Percentiles rank a stretch among this genome's conserved stretches.
Evolutionary conservation across 2,329 filamentous ascomycete species (phyloP).

Genomic region (Xylariaceae sp.): DNA sequence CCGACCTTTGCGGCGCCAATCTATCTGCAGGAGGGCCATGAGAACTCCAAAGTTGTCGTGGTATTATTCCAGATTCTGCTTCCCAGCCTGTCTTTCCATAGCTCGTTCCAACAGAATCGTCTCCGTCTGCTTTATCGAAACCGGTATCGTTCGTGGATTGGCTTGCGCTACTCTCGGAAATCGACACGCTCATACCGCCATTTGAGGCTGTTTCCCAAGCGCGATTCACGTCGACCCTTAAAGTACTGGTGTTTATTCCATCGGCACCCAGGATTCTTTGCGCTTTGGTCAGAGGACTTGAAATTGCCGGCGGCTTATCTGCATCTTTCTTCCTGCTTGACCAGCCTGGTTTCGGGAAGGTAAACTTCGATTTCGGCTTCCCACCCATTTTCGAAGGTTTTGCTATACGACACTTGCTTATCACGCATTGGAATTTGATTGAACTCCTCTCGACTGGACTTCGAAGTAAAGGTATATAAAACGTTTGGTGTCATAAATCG

Average conservation of each 20-base stretch:
- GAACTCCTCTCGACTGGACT: no score
- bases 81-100: slow-evolving; percentile 38
- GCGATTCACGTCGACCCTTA: slow-evolving; percentile 20
- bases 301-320: slow-evolving; percentile 26
- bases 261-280: slow-evolving; percentile 48
- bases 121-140: slow-evolving; percentile 25
- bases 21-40: slow-evolving; percentile 16
- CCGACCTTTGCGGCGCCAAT: slow-evolving; percentile 24
- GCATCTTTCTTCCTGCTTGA: slow-evolving; percentile 38
- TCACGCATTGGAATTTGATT: no score
- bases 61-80: slow-evolving; percentile 45
- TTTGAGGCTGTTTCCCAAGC: slow-evolving; percentile 43
- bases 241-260: slow-evolving; percentile 40
- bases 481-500: no score
- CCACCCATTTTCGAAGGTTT: slow-evolving; percentile 32
- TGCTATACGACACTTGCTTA: slow-evolving; percentile 2
- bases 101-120: slow-evolving; percentile 21
- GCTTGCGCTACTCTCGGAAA: slow-evolving; percentile 40
- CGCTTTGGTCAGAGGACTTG: slow-evolving; percentile 46
- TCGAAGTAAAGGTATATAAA: no score
- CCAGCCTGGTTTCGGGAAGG: slow-evolving; percentile 46
- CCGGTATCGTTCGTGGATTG: slow-evolving; percentile 28
- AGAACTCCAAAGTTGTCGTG: slow-evolving; percentile 28
- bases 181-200: slow-evolving; percentile 42
- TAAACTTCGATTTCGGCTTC: slow-evolving; percentile 40